Evolutionary conservation across 2,329 filamentous ascomycete genomes (phyloP).

Genomic region (Trichophyton rubrum): DNA sequence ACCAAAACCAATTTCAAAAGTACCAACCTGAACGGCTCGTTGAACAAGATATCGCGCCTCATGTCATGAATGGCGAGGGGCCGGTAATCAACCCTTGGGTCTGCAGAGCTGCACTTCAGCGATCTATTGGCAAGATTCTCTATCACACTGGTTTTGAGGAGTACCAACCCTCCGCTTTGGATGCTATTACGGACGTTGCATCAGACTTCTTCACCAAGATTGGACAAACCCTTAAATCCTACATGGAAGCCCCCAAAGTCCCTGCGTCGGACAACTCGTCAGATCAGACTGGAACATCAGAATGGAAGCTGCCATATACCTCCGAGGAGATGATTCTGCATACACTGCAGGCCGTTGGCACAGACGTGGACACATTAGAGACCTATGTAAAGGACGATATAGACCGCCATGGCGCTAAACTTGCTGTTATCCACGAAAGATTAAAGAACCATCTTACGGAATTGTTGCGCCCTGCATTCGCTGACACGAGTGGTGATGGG

Average conservation of each 20-base stretch:
- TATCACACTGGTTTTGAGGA: constrained; percentile 97
- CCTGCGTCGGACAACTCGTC: constrained; percentile 38
- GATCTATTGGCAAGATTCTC: constrained; percentile 86
- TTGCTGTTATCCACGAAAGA: constrained; percentile 76
- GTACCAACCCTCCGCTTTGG: constrained; percentile 85
- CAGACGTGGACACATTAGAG: constrained; percentile 70
- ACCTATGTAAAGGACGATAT: constrained; percentile 84
- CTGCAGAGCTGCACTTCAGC: constrained; percentile 71
- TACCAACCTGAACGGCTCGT: constrained; percentile 82
- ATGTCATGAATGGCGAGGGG: constrained; percentile 78
- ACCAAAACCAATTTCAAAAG: constrained; percentile 96
- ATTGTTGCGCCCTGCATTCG: constrained; percentile 75
- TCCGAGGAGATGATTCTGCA: constrained; percentile 80
- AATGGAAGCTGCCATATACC: constrained; percentile 57
- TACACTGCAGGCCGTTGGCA: constrained; percentile 69
- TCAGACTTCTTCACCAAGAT: constrained; percentile 83
- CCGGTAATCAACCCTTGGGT: constrained; percentile 75
- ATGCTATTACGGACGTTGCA: constrained; percentile 78
- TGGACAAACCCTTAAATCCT: constrained; percentile 64
- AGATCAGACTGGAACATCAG: constrained; percentile 18
- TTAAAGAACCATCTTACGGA: constrained; percentile 93
- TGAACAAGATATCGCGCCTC: constrained; percentile 75
- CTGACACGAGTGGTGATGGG: constrained; percentile 68
- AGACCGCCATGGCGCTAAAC: constrained; percentile 68
- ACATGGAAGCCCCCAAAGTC: constrained; percentile 70